Evolutionary conservation across 78 protist species (phyloP).

Genomic region (Chrysochromulina tobinii): DNA sequence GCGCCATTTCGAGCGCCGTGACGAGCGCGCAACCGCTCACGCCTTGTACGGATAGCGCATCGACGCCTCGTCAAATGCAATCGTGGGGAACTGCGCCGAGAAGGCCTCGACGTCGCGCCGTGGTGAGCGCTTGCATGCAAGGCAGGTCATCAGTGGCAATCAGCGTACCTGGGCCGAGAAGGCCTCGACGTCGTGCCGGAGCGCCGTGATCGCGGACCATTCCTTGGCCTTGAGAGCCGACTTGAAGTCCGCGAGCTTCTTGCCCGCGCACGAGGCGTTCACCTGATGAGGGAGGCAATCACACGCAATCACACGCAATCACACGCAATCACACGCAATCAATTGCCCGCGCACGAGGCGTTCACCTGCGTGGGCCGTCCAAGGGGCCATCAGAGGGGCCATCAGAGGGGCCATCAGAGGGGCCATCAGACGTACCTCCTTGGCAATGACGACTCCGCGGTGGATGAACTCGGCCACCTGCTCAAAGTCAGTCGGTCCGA

Average conservation of each 20-base stretch:
- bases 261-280: background rate
- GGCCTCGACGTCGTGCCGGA: background rate
- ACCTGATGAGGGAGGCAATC: background rate
- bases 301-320: background rate
- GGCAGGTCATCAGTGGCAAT: background rate
- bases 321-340: background rate
- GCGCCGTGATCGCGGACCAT: background rate
- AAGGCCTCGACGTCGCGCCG: background rate
- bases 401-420: too few species aligned
- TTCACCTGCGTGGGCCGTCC: too few species aligned
- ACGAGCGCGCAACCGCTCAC: too few species aligned
- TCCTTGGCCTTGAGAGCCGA: background rate
- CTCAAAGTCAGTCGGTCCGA: background rate
- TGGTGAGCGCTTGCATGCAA: too few species aligned
- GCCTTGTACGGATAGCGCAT: background rate
- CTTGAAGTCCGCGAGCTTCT: conserved; percentile 6
- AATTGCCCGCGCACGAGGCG: background rate
- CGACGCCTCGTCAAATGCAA: background rate
- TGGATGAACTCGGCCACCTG: background rate
- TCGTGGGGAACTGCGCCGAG: background rate
- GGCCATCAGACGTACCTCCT: background rate
- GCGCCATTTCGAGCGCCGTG: too few species aligned
- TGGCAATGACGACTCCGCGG: background rate
- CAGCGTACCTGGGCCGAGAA: background rate
- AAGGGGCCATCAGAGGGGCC: too few species aligned